phyloP scores from a whole-genome alignment of 192 early-diverging fungal species.

The Entomortierella parvispora region DNA sequence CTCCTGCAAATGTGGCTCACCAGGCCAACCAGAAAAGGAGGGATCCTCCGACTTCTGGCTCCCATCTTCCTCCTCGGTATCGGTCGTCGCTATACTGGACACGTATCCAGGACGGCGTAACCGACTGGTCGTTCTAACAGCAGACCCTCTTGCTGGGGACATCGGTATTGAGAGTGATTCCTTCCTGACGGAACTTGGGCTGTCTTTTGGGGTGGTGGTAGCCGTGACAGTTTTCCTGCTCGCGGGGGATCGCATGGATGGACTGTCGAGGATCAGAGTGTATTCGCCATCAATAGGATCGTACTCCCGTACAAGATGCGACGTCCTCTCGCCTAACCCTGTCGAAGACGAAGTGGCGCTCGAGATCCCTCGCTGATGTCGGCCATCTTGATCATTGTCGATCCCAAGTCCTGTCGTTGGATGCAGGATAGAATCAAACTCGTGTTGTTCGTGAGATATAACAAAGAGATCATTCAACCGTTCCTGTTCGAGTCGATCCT shows the following conservation, averaged over 20 bases:
- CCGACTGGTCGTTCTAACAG: too few relatives aligned
- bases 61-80: too few relatives aligned
- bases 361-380: background rate
- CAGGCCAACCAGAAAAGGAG: too few relatives aligned
- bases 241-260: conserved; percentile 13
- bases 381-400: conserved; percentile 3
- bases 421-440: conserved; percentile 20
- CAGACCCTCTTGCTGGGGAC: too few relatives aligned
- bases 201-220: background rate
- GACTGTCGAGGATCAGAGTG: conserved; percentile 30
- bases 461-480: conserved; percentile 29
- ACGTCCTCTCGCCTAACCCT: background rate
- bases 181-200: too few relatives aligned
- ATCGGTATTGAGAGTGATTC: too few relatives aligned
- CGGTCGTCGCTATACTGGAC: too few relatives aligned
- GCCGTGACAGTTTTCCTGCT: conserved; percentile 12
- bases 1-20: too few relatives aligned
- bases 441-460: conserved; percentile 31
- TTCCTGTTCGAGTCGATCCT: conserved; percentile 35
- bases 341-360: too few relatives aligned
- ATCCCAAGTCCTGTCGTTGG: background rate
- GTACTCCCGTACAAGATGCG: conserved; percentile 29
- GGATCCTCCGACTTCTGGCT: too few relatives aligned
- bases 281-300: conserved; percentile 50
- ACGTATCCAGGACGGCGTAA: too few relatives aligned